Conservation (phyloP, 1,284 basidiomycete species). For the Malassezia slooffiae region DNA sequence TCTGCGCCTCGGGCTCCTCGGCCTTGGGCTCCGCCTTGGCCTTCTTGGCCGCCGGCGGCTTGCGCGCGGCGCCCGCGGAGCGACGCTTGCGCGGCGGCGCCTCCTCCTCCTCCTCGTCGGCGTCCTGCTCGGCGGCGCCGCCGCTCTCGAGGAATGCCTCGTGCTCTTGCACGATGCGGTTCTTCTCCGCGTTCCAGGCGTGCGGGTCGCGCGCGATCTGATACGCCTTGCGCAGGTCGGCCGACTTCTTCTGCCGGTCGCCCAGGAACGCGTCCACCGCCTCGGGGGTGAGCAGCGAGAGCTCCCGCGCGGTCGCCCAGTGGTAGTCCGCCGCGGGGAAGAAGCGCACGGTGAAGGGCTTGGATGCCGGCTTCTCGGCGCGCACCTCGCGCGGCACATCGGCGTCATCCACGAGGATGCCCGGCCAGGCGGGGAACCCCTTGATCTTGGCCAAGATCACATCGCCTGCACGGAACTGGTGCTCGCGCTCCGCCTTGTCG, state of each 20-base stretch:
- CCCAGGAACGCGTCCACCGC: conserved; percentile 74
- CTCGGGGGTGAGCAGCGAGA: conserved; percentile 63
- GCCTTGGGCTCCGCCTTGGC: conserved; percentile 21
- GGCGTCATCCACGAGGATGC: conserved; percentile 68
- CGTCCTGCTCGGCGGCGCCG: conserved; percentile 50
- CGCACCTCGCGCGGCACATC: conserved; percentile 55
- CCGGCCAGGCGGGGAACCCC: conserved; percentile 87
- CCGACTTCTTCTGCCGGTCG: conserved; percentile 62
- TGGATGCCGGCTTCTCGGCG: conserved; percentile 60
- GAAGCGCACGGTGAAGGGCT: conserved; percentile 72
- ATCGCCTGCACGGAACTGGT: no score
- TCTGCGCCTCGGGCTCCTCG: conserved; percentile 40
- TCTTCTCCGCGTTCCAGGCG: conserved; percentile 46
- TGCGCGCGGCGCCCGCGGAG: background rate
- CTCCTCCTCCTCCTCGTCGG: conserved; percentile 59
- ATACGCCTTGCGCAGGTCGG: conserved; percentile 69
- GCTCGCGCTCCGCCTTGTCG: no score
- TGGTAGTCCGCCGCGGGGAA: conserved; percentile 81
- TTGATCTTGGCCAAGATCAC: conserved; percentile 83
- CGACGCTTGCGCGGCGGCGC: conserved; percentile 22
- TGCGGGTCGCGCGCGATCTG: conserved; percentile 68
- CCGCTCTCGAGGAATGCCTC: conserved; percentile 48
- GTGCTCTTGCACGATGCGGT: conserved; percentile 22
- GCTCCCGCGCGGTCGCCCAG: conserved; percentile 72
- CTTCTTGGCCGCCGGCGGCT: conserved; percentile 13